Evolutionary conservation across 2,329 filamentous ascomycete genomes (phyloP).

Genomic region (Leptosphaerulina australis): DNA sequence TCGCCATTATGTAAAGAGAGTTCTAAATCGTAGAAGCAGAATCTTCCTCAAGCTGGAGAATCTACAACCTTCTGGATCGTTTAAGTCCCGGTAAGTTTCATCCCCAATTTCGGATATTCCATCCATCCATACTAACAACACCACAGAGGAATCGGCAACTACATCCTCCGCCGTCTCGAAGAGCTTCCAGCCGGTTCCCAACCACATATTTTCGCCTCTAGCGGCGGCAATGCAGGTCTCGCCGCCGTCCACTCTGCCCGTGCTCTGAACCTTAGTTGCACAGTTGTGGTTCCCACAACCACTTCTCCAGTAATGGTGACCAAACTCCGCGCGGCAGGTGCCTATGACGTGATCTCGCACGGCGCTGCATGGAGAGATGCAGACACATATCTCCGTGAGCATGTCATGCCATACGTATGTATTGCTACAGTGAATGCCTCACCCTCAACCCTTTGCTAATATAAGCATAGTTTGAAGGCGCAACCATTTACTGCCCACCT

Average conservation of each 20-base stretch:
- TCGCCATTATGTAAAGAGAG: slow-evolving; percentile 27
- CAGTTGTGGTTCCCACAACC: slow-evolving; percentile 73
- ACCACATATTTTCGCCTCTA: slow-evolving; percentile 77
- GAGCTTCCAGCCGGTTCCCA: slow-evolving; percentile 41
- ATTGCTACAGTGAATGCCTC: not conserved
- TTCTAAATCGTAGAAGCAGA: slow-evolving; percentile 60
- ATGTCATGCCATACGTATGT: slow-evolving; percentile 56
- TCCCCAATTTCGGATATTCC: not conserved
- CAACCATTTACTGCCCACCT: slow-evolving; percentile 67
- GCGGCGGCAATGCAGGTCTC: slow-evolving; percentile 83
- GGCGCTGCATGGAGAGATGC: slow-evolving; percentile 74
- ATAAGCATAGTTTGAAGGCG: slow-evolving; percentile 39
- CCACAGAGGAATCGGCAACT: slow-evolving; percentile 68
- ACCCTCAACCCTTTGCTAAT: not conserved
- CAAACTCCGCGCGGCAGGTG: slow-evolving; percentile 71
- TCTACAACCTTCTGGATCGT: slow-evolving; percentile 82
- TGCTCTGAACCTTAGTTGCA: slow-evolving; percentile 68
- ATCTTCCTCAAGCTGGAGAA: slow-evolving; percentile 87
- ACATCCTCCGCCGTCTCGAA: slow-evolving; percentile 63
- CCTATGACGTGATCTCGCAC: slow-evolving; percentile 68
- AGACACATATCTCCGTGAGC: slow-evolving; percentile 67
- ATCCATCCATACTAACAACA: slow-evolving; percentile 14
- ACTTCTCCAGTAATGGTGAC: slow-evolving; percentile 73
- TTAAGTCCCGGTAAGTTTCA: slow-evolving; percentile 68
- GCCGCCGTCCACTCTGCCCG: slow-evolving; percentile 77